Base-by-base conservation (phyloP, 2,329 filamentous ascomycete genomes). In the Raffaelea albimanens region DNA sequence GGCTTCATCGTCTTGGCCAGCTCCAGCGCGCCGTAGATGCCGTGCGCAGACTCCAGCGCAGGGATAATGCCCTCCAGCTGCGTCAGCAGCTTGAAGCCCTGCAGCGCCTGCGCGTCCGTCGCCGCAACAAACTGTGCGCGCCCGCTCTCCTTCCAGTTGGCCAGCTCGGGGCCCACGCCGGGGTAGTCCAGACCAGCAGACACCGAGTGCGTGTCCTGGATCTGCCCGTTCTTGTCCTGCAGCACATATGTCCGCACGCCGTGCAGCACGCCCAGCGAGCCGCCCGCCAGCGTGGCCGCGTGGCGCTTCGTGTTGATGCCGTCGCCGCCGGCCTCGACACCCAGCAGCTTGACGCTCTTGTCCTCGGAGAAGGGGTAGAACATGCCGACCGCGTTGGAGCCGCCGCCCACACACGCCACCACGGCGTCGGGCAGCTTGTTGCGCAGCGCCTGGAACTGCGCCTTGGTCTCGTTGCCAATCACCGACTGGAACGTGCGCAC, bases 181-280 rank as follows among this genome's bases (percentile, higher is more conserved):
- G 93, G 93, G 65, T 98, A 98, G 67, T 98, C 93, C 7, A 98
- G 81, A 53, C 93, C 93, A 3, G 93, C 93, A 20, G 91, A 97
- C 49, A 98, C 84, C 25, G 91, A 97, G 70, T 98, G 93, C 3
- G 93, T 98, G 58, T 97, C 89, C 50, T 76, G 76, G 60, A 98
- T 95, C 67, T 98, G 93, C 5, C 93, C 93, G 64, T 96, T 80
- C 63, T 85, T 75, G 68, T 95, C 83, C 69, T 98, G 93, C 18
- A 98, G 78, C 21, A 98, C 83, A 63, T 98, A 98, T 3, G 93
- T 98, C 57, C 89, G 82, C 19, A 97, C 93, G 55, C 93, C 93
- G 70, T 98, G 93, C 21, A 98, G 75, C 18, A 98, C 91, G 57
- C 93, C 93, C 69, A 94, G 93, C 53, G 81, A 80, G 34, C 93